These are phyloP conservation scores for Taxillus chinensis DNA, from an alignment of 164 flowering plant species.

Conservation along the genomic window DNA sequence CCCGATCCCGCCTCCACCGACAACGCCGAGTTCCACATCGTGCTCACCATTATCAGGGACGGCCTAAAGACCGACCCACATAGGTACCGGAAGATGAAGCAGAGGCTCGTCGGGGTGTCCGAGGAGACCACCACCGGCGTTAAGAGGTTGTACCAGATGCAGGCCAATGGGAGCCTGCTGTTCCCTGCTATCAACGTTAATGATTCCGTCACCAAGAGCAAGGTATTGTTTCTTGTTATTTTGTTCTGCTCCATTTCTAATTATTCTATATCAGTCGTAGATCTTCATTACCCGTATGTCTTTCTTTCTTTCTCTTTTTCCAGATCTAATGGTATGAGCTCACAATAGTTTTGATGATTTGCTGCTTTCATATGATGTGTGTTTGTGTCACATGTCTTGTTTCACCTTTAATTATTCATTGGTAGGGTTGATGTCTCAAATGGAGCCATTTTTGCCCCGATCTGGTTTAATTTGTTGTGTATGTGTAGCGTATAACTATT, in stretches of 20 bases:
- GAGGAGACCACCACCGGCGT: slow-evolving; percentile 83
- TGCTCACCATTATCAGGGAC: slow-evolving; percentile 38
- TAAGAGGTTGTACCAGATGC: slow-evolving; percentile 75
- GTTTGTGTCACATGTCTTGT: no score
- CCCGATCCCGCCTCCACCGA: slow-evolving; percentile 48
- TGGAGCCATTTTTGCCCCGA: no score
- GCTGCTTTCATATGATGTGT: no score
- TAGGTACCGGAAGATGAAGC: slow-evolving; percentile 55
- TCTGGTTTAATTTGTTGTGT: no score
- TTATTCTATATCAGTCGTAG: background rate
- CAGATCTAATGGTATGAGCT: no score
- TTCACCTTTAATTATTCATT: no score
- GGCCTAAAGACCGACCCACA: slow-evolving; percentile 39
- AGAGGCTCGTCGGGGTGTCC: slow-evolving; percentile 58
- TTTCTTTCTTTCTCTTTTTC: no score
- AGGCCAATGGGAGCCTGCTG: slow-evolving; percentile 42
- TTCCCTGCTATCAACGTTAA: slow-evolving; percentile 76
- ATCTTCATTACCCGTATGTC: no score
- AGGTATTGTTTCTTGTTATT: slow-evolving; percentile 23
- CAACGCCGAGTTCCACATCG: slow-evolving; percentile 56
- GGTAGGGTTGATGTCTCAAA: no score
- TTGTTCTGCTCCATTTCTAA: background rate
- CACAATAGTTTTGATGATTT: no score
- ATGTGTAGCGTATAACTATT: no score
- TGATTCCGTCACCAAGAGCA: slow-evolving; percentile 85